Percentiles rank a stretch among this genome's conserved stretches.
phyloP scores from a whole-genome alignment of 208 protist genomes.

The Crithidia bombi region DNA sequence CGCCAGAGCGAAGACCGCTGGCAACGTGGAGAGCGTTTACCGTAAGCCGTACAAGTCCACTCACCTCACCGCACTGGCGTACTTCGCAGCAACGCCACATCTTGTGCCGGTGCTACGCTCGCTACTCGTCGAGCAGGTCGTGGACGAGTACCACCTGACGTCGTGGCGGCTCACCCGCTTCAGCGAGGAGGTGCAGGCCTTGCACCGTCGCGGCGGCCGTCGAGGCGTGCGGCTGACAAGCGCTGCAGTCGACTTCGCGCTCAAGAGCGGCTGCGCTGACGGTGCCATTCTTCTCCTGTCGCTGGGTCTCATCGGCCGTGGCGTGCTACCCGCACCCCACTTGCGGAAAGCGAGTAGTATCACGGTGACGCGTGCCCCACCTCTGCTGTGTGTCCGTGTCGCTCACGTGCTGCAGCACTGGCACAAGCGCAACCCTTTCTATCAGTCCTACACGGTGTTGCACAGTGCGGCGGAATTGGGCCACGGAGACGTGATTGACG shows the following conservation, averaged over 20 bases:
- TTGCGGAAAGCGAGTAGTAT: not conserved
- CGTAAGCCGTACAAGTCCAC: slow-evolving; percentile 10
- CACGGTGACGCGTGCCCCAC: not conserved
- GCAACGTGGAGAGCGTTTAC: not conserved
- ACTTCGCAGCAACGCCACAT: slow-evolving; percentile 40
- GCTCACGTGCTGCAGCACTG: slow-evolving; percentile 20
- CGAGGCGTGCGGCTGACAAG: slow-evolving; percentile 16
- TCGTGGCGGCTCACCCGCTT: slow-evolving; percentile 32
- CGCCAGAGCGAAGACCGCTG: not conserved
- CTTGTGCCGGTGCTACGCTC: slow-evolving; percentile 56
- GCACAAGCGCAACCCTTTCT: slow-evolving; percentile 10
- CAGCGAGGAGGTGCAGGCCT: slow-evolving; percentile 24
- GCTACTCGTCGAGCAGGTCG: slow-evolving; percentile 38
- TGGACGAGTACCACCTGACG: slow-evolving; percentile 33
- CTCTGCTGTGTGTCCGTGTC: slow-evolving; percentile 11
- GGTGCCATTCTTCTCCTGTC: slow-evolving; percentile 64
- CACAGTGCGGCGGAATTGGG: slow-evolving; percentile 71
- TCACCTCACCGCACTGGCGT: slow-evolving; percentile 57
- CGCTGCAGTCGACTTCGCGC: slow-evolving; percentile 65
- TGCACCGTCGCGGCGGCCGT: slow-evolving; percentile 26
- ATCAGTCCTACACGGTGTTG: slow-evolving; percentile 60
- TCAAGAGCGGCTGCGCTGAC: slow-evolving; percentile 46
- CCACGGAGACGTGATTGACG: slow-evolving; percentile 42
- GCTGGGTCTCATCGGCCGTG: slow-evolving; percentile 48
- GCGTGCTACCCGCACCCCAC: slow-evolving; percentile 21